Evolutionary conservation across 352 stramenopile genomes (phyloP), one percentile per base, ranked within the genome.

Genomic region (Phytophthora niederhauseri): DNA sequence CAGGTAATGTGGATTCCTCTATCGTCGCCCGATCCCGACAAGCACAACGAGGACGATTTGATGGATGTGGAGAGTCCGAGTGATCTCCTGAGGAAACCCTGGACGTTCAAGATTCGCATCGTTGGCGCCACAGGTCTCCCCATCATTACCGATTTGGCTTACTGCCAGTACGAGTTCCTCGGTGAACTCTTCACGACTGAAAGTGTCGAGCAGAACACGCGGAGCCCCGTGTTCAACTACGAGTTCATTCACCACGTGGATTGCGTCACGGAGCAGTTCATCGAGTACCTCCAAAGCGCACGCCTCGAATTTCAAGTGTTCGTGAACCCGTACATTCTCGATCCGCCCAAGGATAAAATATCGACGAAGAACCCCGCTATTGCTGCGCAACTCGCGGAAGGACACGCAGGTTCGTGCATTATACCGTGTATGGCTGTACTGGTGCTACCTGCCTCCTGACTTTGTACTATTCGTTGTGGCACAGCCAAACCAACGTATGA

Each of bases 141-240:
- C 11, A 84, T 97, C 14, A 96, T 95, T 56, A 97, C 92, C 2
- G 87, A 96, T 62, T 70, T 95, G 50, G 93, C 90, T 0, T 98
- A 98, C 73, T 94, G 93, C 7, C 88, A 97, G 75, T 98, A 98
- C 71, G 90, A 98, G 59, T 98, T 98, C 48, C 75, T 97, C 4
- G 94, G 91, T 11, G 90, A 98, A 67, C 85, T 93, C 8, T 98
- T 96, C 69, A 97, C 87, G 50, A 98, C 93, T 9, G 93, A 98
- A 57, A 94, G 84, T 57, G 90, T 97, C 17, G 89, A 98, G 72
- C 89, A 96, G 50, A 89, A 93, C 54, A 95, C 90, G 24, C 77
- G 87, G 17, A 97, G 89, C 36, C 84, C 93, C 1, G 83, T 90
- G 31, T 97, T 98, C 61, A 94, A 96, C 66, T 98, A 98, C 75